Percentiles rank a stretch among this genome's conserved stretches.
phyloP scores from a whole-genome alignment of 139 green algal species.

The Picochlorum sp. region DNA sequence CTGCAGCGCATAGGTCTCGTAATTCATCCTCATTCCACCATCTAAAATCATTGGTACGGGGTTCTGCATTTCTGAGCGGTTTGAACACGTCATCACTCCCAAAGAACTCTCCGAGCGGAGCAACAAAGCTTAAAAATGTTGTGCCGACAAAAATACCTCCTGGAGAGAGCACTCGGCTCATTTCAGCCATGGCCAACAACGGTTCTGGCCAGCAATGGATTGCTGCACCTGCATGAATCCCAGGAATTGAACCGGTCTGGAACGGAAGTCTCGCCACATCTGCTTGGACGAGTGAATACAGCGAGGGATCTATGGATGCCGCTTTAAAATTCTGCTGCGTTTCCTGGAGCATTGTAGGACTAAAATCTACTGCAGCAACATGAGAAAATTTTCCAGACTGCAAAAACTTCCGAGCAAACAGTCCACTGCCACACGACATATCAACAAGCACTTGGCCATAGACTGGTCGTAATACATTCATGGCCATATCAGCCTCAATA shows the following conservation, averaged over 20 bases:
- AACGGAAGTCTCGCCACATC: conserved; percentile 88
- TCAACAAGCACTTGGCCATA: conserved; percentile 60
- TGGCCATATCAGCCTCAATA: conserved; percentile 60
- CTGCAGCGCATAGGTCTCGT: conserved; percentile 47
- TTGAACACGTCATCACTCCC: conserved; percentile 51
- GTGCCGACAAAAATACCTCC: conserved; percentile 88
- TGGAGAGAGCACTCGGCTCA: conserved; percentile 79
- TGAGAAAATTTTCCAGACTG: conserved; percentile 47
- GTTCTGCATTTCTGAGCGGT: conserved; percentile 31
- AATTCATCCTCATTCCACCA: conserved; percentile 86
- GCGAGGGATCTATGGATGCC: conserved; percentile 16
- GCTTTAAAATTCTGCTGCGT: conserved; percentile 48
- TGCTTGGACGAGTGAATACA: conserved; percentile 60
- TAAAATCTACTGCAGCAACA: conserved; percentile 77
- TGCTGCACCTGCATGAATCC: conserved; percentile 87
- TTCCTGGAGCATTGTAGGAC: conserved; percentile 85
- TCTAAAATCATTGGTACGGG: conserved; percentile 25
- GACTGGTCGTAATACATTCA: conserved; percentile 44
- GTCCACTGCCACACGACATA: conserved; percentile 81
- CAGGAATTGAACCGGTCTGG: conserved; percentile 62
- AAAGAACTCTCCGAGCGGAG: conserved; percentile 65
- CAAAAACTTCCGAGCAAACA: conserved; percentile 85
- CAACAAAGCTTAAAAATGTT: conserved; percentile 69
- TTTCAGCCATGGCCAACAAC: conserved; percentile 70
- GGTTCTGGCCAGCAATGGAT: conserved; percentile 96